phyloP scores from a whole-genome alignment of 2,329 filamentous ascomycete genomes.

The Cladosporium oxysporum region DNA sequence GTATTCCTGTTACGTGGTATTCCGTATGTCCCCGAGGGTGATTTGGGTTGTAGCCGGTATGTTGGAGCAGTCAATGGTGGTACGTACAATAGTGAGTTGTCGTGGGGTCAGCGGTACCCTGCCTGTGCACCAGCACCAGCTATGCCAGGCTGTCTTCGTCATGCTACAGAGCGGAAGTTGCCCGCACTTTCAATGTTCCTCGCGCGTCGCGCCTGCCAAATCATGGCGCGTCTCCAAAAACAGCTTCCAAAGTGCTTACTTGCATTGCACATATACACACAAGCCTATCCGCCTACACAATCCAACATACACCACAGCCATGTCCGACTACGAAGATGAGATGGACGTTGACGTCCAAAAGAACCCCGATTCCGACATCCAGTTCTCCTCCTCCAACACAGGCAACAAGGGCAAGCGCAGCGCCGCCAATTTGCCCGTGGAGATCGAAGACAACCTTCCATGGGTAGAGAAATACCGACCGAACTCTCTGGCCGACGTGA shows the following conservation, averaged over 20 bases:
- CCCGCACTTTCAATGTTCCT: not conserved
- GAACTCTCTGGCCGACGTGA: constrained; percentile 84
- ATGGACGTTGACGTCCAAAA: constrained; percentile 69
- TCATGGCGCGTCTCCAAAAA: not conserved
- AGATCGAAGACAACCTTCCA: constrained; percentile 89
- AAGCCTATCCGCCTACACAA: not conserved
- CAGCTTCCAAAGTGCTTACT: not conserved
- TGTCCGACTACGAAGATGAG: constrained; percentile 59
- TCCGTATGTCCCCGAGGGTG: not conserved
- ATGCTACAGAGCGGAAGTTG: not conserved
- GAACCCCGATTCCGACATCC: constrained; percentile 47
- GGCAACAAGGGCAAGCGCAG: constrained; percentile 81
- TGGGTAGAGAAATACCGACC: constrained; percentile 99
- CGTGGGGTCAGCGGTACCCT: constrained; percentile 5
- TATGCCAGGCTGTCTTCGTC: constrained; percentile 5
- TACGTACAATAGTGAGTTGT: not conserved
- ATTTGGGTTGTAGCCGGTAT: not conserved
- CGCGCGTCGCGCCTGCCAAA: no score
- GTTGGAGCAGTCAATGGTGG: not conserved
- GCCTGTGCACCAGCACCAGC: not conserved
- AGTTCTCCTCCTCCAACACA: constrained; percentile 73
- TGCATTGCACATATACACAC: not conserved
- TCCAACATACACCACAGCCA: constrained; percentile 31
- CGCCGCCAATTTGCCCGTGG: constrained; percentile 88
- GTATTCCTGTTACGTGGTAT: not conserved